Evolutionary conservation across 192 early-diverging fungal species (phyloP).

Genomic region (Obelidium mucronatum): DNA sequence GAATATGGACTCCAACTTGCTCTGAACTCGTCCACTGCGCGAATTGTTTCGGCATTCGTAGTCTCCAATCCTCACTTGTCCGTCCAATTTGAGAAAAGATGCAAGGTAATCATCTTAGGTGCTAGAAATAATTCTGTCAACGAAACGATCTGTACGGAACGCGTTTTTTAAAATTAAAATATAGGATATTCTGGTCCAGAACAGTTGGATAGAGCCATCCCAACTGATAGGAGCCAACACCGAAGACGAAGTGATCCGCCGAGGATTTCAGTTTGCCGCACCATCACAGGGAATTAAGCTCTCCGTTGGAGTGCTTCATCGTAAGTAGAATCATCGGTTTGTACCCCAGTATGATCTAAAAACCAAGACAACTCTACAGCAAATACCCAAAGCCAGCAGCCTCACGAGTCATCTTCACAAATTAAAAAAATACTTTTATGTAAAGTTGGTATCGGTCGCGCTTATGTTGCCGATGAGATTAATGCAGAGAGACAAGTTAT

Average conservation of each 20-base stretch:
- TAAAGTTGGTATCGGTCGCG: slow-evolving; percentile 56
- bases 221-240: slow-evolving; percentile 57
- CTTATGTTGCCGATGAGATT: slow-evolving; percentile 46
- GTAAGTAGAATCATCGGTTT: too few species aligned
- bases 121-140: background rate
- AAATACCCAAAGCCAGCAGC: too few species aligned
- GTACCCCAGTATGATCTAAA: too few species aligned
- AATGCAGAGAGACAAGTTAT: slow-evolving; percentile 40
- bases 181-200: slow-evolving; percentile 53
- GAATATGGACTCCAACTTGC: slow-evolving; percentile 66
- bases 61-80: slow-evolving; percentile 62
- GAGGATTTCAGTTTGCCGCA: slow-evolving; percentile 60
- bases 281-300: slow-evolving; percentile 50
- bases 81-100: slow-evolving; percentile 59
- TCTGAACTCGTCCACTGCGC: slow-evolving; percentile 61
- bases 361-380: too few species aligned
- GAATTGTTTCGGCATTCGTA: slow-evolving; percentile 53
- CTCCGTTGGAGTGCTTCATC: slow-evolving; percentile 44
- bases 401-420: slow-evolving; percentile 6
- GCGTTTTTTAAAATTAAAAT: slow-evolving; percentile 20
- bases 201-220: slow-evolving; percentile 56
- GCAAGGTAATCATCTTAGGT: slow-evolving; percentile 44
- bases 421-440: slow-evolving; percentile 50
- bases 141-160: too few species aligned
- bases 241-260: slow-evolving; percentile 65